These are phyloP conservation scores for Citrullus mucosospermus DNA, from an alignment of 306 rosid species.

Conservation along the genomic window DNA sequence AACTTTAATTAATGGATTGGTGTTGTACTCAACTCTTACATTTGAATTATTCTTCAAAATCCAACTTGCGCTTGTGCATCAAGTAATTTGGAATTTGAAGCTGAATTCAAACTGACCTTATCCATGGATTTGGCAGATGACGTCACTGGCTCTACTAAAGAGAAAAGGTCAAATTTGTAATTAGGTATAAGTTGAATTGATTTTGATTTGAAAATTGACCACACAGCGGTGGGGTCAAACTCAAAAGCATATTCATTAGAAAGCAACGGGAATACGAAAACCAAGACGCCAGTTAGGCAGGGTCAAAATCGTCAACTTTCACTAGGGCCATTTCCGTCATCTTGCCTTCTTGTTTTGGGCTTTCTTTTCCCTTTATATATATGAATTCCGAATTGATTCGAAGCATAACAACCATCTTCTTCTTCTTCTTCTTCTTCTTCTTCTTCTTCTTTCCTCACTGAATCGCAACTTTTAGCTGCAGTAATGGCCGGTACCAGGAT, in stretches of 20 bases:
- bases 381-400: too few species aligned
- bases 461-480: background rate
- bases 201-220: background rate
- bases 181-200: background rate
- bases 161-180: background rate
- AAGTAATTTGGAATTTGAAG: background rate
- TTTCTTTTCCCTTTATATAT: too few species aligned
- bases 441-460: background rate
- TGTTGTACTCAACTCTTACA: background rate
- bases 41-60: background rate
- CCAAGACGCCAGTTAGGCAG: conserved; percentile 3
- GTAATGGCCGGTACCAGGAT: background rate
- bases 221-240: background rate
- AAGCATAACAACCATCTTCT: background rate
- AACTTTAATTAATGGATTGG: too few species aligned
- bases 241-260: background rate
- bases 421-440: background rate
- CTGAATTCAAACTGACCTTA: background rate
- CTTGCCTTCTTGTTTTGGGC: background rate
- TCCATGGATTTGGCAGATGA: background rate
- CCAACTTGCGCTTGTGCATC: background rate
- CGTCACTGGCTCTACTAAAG: background rate
- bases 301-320: background rate
- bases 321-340: background rate
- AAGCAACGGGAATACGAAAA: background rate